Base-by-base conservation (phyloP, 1,139 yeast species). In the Zygosaccharomyces pseudobailii region DNA sequence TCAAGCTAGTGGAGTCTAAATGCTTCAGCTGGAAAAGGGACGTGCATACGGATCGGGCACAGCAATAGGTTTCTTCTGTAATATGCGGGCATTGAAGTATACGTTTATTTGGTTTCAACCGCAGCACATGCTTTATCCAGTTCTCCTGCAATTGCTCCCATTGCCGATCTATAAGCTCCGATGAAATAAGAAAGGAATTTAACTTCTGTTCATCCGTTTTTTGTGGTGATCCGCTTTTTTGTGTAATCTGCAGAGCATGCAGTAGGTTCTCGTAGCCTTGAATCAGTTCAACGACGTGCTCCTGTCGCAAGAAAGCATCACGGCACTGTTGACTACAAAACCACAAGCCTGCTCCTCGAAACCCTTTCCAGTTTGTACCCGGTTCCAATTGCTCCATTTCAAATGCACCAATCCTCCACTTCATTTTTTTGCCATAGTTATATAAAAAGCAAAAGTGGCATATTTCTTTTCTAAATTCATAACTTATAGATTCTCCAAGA, bases 401-500 rank as follows among this genome's bases (percentile, higher is more conserved):
- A 6, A 28, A 31, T 30, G 46, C 45, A 1, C 48, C 50, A 7
- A 70, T 47, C 45, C 69, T 73, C 35, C 55, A 56, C 52, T 76
- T 81, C 67, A 79, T 68, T 32, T 70, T 65, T 36, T 62, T 66
- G 1, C 87, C 86, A 55, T 72, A 63, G 36, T 71, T 70, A 57
- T 80, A 83, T 2, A 54, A 52, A 57, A 74, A 80, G 57, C 90
- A 84, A 48, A 61, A 57, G 3, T 75, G 71, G 58, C 90, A 84
- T 0, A 80, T 85, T 57, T 84, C 89, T 56, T 82, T 82, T 47
- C 79, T 74, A 61, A 80, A 83, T 5, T 79, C 81, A 49, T 74
- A 71, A 25, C 73, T 65, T 3, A 82, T 70, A 1, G 79, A 71
- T 13, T 74, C 68, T 10, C 83, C 73, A 42, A 79, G 60, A 1